These are phyloP conservation scores for Mycena sp. DNA, from an alignment of 1,284 basidiomycete species.

Conservation along the genomic window DNA sequence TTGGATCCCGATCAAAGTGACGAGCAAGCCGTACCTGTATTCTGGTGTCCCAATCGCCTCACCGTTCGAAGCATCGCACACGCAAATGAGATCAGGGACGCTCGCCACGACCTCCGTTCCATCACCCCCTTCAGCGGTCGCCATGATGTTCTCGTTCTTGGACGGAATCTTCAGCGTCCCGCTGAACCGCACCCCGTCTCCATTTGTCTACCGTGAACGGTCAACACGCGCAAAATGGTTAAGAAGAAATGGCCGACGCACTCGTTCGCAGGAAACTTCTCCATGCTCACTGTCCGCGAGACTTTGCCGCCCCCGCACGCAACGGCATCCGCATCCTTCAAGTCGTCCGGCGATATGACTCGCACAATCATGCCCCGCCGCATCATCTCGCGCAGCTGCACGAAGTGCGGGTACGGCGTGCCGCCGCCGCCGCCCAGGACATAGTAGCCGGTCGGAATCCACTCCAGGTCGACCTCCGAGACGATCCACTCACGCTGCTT, in stretches of 20 bases:
- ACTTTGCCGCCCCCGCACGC: constrained; percentile 49
- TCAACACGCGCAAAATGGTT: not conserved
- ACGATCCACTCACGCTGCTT: constrained; percentile 48
- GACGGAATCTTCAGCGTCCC: constrained; percentile 58
- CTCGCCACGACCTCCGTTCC: constrained; percentile 48
- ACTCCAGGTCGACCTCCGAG: constrained; percentile 53
- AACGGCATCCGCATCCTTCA: constrained; percentile 36
- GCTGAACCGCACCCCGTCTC: constrained; percentile 31
- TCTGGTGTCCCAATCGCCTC: constrained; percentile 59
- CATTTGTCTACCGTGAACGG: constrained; percentile 25
- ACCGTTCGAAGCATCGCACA: no score
- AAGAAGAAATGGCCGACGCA: constrained; percentile 40
- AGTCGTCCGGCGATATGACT: constrained; percentile 42
- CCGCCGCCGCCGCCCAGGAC: constrained; percentile 65
- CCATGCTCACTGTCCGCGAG: constrained; percentile 47
- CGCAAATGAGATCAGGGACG: constrained; percentile 70
- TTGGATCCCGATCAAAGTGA: constrained; percentile 64
- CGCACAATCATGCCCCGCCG: constrained; percentile 54
- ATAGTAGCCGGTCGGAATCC: constrained; percentile 64
- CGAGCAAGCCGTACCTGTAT: constrained; percentile 64
- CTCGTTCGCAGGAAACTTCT: constrained; percentile 51
- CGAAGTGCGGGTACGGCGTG: no score
- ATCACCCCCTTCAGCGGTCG: constrained; percentile 44
- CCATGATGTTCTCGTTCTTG: constrained; percentile 69
- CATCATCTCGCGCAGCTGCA: constrained; percentile 58